A percentile compares a stretch with the other conserved stretches of the same genome.
phyloP scores from a whole-genome alignment of 805 yeast genomes.

The Ogataea corticis region DNA sequence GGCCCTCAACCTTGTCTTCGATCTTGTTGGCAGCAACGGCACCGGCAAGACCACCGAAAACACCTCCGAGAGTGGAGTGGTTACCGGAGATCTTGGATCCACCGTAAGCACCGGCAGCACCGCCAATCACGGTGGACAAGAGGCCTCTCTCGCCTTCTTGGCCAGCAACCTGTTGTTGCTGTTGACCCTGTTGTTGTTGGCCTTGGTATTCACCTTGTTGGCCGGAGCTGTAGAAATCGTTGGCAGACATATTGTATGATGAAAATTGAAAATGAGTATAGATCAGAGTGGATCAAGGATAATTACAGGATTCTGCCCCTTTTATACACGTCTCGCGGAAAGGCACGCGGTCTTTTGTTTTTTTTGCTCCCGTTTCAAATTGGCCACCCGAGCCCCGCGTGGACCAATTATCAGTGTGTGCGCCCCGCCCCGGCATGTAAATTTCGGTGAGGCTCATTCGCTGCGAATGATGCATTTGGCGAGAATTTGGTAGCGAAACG shows the following conservation, averaged over 20 bases:
- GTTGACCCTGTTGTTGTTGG: slow-evolving; percentile 33
- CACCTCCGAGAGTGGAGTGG: slow-evolving; percentile 45
- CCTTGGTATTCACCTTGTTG: slow-evolving; percentile 38
- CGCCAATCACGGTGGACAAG: slow-evolving; percentile 48
- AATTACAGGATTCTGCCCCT: not conserved
- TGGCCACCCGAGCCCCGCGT: not conserved
- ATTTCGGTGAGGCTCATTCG: not conserved
- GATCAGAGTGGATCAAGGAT: too few species aligned
- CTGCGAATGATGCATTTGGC: not conserved
- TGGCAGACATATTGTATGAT: slow-evolving; percentile 51
- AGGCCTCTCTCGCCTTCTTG: slow-evolving; percentile 43
- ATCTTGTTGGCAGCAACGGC: slow-evolving; percentile 54
- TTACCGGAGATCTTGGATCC: slow-evolving; percentile 45
- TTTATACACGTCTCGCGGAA: not conserved
- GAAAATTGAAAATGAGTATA: too few species aligned
- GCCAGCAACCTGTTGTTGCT: slow-evolving; percentile 29
- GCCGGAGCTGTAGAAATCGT: slow-evolving; percentile 53
- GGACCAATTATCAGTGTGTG: not conserved
- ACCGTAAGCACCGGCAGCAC: slow-evolving; percentile 54
- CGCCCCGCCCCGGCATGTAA: not conserved
- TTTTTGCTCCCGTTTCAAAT: slow-evolving; percentile 5
- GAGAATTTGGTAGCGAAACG: too few species aligned
- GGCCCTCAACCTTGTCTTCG: slow-evolving; percentile 35
- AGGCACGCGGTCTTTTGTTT: slow-evolving; percentile 2
- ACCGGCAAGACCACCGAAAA: slow-evolving; percentile 57